phyloP scores from a whole-genome alignment of 495 filamentous ascomycete genomes.

The Cairneyella variabilis region DNA sequence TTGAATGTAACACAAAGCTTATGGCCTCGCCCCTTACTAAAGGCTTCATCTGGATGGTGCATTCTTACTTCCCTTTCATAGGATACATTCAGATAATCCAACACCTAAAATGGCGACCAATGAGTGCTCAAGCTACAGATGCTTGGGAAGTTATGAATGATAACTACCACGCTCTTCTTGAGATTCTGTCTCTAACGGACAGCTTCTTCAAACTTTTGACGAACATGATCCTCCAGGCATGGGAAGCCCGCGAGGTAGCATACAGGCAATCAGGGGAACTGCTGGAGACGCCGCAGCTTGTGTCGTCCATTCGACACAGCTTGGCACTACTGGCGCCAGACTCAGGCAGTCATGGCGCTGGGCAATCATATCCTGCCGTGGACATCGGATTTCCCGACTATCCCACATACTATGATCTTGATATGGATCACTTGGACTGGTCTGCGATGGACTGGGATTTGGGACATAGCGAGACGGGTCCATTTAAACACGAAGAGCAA shows the following conservation, averaged over 20 bases:
- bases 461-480: constrained; percentile 1
- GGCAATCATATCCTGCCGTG: constrained; percentile 14
- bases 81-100: constrained; percentile 48
- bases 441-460: constrained; percentile 25
- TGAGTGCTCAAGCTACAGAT: constrained; percentile 42
- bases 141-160: constrained; percentile 41
- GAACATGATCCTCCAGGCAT: constrained; percentile 41
- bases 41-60: constrained; percentile 45
- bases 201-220: constrained; percentile 40
- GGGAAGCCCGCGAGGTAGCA: constrained; percentile 39
- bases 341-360: constrained; percentile 1
- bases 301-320: constrained; percentile 32
- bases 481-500: constrained; percentile 1
- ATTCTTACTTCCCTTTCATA: constrained; percentile 45
- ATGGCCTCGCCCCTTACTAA: constrained; percentile 33
- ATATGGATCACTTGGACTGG: constrained; percentile 32
- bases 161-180: constrained; percentile 34
- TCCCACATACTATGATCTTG: constrained; percentile 19
- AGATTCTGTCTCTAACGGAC: constrained; percentile 9
- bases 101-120: constrained; percentile 43
- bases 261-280: constrained; percentile 15
- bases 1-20: constrained; percentile 48
- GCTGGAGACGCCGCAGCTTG: constrained; percentile 34
- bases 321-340: constrained; percentile 19
- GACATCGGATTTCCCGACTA: constrained; percentile 20